These are phyloP conservation scores for Fraxinus sp. DNA, from an alignment of 305 asterid genomes.

Conservation along the genomic window DNA sequence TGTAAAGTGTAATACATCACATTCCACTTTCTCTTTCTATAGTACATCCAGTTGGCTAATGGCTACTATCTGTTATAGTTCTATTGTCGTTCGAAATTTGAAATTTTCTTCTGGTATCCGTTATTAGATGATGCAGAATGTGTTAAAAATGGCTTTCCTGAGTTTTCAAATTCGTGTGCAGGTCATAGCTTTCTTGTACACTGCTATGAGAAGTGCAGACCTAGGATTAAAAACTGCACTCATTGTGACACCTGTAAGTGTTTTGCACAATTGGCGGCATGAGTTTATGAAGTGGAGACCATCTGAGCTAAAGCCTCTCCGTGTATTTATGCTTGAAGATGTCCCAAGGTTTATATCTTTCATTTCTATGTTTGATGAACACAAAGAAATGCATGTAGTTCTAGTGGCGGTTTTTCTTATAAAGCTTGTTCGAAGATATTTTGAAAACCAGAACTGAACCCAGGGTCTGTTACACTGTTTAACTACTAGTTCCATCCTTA, in stretches of 20 bases:
- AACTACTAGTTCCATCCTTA: constrained; percentile 8
- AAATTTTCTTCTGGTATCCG: constrained; percentile 5
- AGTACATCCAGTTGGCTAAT: constrained; percentile 10
- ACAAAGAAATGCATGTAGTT: constrained; percentile 7
- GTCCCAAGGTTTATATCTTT: constrained; percentile 64
- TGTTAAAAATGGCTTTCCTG: constrained; percentile 18
- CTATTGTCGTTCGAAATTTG: constrained; percentile 9
- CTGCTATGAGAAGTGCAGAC: constrained; percentile 88
- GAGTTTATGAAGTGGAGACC: constrained; percentile 96
- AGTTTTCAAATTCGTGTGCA: constrained; percentile 34
- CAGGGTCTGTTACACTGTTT: constrained; percentile 2
- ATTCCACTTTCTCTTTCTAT: constrained; percentile 12
- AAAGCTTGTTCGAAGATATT: constrained; percentile 1
- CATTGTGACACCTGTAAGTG: constrained; percentile 94
- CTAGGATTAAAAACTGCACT: constrained; percentile 86
- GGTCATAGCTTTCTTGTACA: constrained; percentile 88
- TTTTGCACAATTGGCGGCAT: constrained; percentile 88
- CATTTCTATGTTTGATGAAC: constrained; percentile 5
- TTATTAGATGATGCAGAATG: constrained; percentile 1
- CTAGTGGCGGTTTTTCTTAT: background rate
- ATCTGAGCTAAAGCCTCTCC: constrained; percentile 86
- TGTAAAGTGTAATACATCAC: constrained; percentile 9
- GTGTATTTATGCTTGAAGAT: constrained; percentile 89
- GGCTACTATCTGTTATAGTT: constrained; percentile 11
- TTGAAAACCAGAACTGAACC: constrained; percentile 10